Evolutionary conservation across 371 early-diverging fungal genomes (phyloP).

Genomic region (Dentiscutata heterogama): DNA sequence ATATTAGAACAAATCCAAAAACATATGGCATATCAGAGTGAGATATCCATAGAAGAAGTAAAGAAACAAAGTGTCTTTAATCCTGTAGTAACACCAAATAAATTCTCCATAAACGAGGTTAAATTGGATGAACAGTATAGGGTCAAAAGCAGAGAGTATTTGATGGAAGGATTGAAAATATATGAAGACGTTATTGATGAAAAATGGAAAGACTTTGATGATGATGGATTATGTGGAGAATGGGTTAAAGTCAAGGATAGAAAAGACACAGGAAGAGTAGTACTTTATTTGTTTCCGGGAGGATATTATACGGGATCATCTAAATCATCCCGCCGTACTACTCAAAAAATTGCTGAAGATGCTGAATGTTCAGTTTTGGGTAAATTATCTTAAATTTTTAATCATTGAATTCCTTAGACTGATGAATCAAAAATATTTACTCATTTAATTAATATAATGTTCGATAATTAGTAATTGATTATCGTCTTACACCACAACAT

Average conservation of each 20-base stretch:
- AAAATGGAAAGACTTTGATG: conserved; percentile 11
- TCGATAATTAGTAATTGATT: conserved; percentile 52
- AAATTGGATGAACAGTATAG: neutral
- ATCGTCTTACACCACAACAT: conserved; percentile 80
- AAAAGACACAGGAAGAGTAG: neutral
- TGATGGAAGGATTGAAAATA: neutral
- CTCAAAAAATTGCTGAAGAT: neutral
- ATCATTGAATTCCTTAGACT: too few species aligned
- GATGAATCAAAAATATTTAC: neutral
- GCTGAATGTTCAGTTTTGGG: neutral
- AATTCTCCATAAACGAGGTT: neutral
- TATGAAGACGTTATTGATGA: conserved; percentile 4
- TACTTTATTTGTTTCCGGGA: neutral
- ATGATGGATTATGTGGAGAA: conserved; percentile 1
- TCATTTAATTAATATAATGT: neutral
- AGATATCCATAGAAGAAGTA: neutral
- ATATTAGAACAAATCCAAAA: neutral
- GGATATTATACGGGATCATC: neutral
- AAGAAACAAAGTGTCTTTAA: neutral
- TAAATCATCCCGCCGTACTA: neutral
- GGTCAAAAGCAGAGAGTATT: neutral
- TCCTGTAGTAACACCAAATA: neutral
- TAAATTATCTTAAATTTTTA: neutral
- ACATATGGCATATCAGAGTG: neutral
- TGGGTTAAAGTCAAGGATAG: conserved; percentile 22